Base-by-base conservation (phyloP, 345 rosid genomes). In the Hirschfeldia incana region DNA sequence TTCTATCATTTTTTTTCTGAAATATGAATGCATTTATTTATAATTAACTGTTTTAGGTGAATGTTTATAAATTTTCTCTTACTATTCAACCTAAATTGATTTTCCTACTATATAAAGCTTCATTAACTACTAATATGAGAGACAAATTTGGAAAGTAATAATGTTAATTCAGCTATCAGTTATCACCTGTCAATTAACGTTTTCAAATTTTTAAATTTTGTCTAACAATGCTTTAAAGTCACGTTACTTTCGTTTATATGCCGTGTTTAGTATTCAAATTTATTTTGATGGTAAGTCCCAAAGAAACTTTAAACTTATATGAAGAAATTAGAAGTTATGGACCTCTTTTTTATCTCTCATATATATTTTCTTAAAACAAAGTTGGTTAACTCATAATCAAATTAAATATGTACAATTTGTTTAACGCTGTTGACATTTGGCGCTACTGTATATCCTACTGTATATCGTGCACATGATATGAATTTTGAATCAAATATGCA, bases 21-120 rank as follows among this genome's bases (percentile, higher is more conserved):
- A 62, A 30, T 37, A 34, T 78, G 78, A 78, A 59, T 67, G 69
- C 65, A 44, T 67, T 58, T 73, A 59, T 72, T 72, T 17, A 65
- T 65, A 37, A 66, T n/a, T 28, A 27, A 13, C 62, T 36, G 11
- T 59, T 78, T 78, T 72, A 65, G 68, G 73, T 72, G 63, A 30
- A 30, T 53, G 8, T 36, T 61, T 13, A 2, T 8, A 8, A 60
- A 55, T 0, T 2, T 32, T 34, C 16, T 53, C 4, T 46, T 2
- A 21, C 21, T 21, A 21, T 78, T 71, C 72, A 39, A 30, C 39
- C 7, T 66, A 32, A 21, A 29, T 57, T 29, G 44, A 57, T 42
- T 42, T 29, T 2, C 10, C 0, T 0, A 17, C 72, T 28, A 55
- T 71, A 55, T 65, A 34, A 16, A 17, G 60, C 58, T 28, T 53